These are phyloP conservation scores for Eutypa lata DNA, from an alignment of 2,329 filamentous ascomycete species.

Conservation along the genomic window DNA sequence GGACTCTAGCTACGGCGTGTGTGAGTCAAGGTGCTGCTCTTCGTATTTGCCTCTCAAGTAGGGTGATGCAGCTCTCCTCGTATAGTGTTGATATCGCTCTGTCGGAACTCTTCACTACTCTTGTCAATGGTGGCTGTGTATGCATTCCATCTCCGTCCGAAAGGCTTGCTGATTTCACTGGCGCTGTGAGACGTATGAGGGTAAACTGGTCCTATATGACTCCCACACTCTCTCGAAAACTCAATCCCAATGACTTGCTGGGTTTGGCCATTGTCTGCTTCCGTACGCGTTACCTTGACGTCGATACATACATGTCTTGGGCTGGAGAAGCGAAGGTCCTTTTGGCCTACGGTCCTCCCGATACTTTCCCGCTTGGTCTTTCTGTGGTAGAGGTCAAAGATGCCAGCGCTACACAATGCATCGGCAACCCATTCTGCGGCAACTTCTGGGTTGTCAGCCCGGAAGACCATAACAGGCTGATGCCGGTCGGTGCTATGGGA, in stretches of 20 bases:
- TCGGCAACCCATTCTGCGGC: constrained; percentile 46
- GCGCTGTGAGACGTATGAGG: constrained; percentile 38
- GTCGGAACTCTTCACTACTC: constrained; percentile 49
- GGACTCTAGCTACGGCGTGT: constrained; percentile 53
- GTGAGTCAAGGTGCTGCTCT: constrained; percentile 48
- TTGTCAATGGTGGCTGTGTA: constrained; percentile 49
- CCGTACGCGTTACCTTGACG: constrained; percentile 47
- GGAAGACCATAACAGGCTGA: constrained; percentile 45
- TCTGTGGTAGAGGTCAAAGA: constrained; percentile 42
- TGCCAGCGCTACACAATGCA: constrained; percentile 35
- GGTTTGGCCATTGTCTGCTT: constrained; percentile 30
- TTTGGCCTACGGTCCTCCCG: constrained; percentile 49
- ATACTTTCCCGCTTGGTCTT: constrained; percentile 49
- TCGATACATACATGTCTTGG: constrained; percentile 47
- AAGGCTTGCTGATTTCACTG: constrained; percentile 39
- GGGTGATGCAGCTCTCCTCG: constrained; percentile 57
- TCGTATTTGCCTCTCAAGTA: constrained; percentile 45
- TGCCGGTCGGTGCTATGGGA: constrained; percentile 53
- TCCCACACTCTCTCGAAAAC: constrained; percentile 45
- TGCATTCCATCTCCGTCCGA: constrained; percentile 45
- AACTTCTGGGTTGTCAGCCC: constrained; percentile 52
- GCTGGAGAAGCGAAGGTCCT: constrained; percentile 42
- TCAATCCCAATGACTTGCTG: constrained; percentile 22
- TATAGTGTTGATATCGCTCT: constrained; percentile 54
- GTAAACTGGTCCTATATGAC: constrained; percentile 45